These are phyloP conservation scores for Forsythia suspensa DNA, from an alignment of 257 asterid species.

Conservation along the genomic window DNA sequence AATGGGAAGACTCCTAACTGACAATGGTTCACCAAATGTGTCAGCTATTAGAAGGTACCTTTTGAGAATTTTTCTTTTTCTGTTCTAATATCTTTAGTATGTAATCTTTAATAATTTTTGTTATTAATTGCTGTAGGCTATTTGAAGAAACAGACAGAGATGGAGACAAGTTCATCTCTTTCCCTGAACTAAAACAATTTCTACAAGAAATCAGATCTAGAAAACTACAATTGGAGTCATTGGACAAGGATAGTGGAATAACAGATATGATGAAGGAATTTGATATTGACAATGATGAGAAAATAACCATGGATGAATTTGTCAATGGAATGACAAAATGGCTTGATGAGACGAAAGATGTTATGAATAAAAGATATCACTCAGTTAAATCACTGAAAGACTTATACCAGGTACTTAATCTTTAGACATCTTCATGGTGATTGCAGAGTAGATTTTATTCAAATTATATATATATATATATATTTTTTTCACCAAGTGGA, in stretches of 20 bases:
- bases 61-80: neutral
- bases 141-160: slow-evolving; percentile 36
- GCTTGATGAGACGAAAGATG: slow-evolving; percentile 33
- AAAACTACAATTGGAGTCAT: slow-evolving; percentile 4
- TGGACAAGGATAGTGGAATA: slow-evolving; percentile 27
- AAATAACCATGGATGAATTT: slow-evolving; percentile 40
- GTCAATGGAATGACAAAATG: slow-evolving; percentile 39
- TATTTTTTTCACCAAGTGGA: neutral
- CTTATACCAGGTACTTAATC: slow-evolving; percentile 22
- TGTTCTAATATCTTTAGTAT: neutral
- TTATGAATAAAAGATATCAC: slow-evolving; percentile 22
- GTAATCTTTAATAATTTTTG: neutral
- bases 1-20: slow-evolving; percentile 28
- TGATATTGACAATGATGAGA: slow-evolving; percentile 35
- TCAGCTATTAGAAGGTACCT: slow-evolving; percentile 35
- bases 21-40: slow-evolving; percentile 36
- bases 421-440: neutral
- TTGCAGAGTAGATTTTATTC: neutral
- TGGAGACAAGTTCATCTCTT: slow-evolving; percentile 31
- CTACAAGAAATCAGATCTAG: slow-evolving; percentile 30
- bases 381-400: slow-evolving; percentile 16
- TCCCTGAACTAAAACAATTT: slow-evolving; percentile 35
- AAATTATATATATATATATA: too few relatives aligned
- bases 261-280: slow-evolving; percentile 34
- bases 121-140: slow-evolving; percentile 18